Base-by-base conservation (phyloP, 257 asterid genomes). In the Solanum lycopersicoides region DNA sequence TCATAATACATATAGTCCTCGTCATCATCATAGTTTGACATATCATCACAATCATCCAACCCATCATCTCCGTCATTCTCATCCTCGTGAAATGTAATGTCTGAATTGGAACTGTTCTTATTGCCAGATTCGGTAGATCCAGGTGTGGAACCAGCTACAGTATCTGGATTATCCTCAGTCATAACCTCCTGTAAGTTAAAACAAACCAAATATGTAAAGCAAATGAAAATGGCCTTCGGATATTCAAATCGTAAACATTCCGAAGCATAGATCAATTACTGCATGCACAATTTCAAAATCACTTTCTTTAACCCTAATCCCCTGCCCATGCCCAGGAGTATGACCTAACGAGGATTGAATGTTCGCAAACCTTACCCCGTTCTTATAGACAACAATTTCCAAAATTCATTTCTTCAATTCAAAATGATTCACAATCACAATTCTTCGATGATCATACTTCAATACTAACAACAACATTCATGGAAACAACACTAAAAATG, bases 81-180 rank as follows among this genome's bases (percentile, higher is more conserved):
- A 83, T 93, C 92, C 66, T 88, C 94, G 47, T 90, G 91, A 86
- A 59, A 86, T 20, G 92, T 87, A 37, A 88, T 66, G 71, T 89
- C 92, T 4, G 93, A 90, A 83, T 72, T 87, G 72, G 93, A 89
- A 89, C 86, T 86, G 72, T 88, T 88, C 44, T 60, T 82, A 82
- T 84, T 89, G 83, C 83, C 92, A 5, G 88, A 89, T 86, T 60
- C 87, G 56, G 45, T 89, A 83, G 91, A 90, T 68, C 20, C 91
- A 23, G 92, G 89, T 84, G 88, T n/a, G 21, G 91, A 89, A 32
- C 90, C 94, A 44, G 44, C 88, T 76, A 89, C 65, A 63, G 85
- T 86, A 28, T 88, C 53, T 53, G 88, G 83, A 73, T 71, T 87
- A 45, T 91, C 93, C 89, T 86, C 86, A 77, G 88, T 74, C 59